Percentiles rank a stretch among this genome's conserved stretches.
Evolutionary conservation across 208 protist species (phyloP).

Genomic region (Acanthamoeba castellanii): DNA sequence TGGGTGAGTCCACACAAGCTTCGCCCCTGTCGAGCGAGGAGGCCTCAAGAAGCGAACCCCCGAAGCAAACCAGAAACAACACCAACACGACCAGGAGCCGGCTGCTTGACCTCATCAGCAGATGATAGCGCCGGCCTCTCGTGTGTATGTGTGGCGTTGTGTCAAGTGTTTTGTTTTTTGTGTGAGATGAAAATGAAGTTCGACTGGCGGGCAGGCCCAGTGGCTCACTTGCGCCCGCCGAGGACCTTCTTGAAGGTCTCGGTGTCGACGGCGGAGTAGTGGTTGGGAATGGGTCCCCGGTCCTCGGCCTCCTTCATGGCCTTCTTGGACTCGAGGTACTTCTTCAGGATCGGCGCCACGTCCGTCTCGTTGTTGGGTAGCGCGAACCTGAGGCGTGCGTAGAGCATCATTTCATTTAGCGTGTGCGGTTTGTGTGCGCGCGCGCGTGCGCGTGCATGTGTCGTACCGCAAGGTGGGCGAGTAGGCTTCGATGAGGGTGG

Average conservation of each 20-base stretch:
- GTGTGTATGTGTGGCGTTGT: no score
- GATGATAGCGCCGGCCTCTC: no score
- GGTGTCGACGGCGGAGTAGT: slow-evolving; percentile 25
- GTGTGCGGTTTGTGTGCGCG: neutral
- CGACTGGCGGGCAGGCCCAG: no score
- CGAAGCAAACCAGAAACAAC: no score
- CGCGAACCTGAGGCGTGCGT: no score
- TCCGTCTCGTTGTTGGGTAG: slow-evolving; percentile 37
- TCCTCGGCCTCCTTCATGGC: slow-evolving; percentile 54
- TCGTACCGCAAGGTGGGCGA: slow-evolving; percentile 47
- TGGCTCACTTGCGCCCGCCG: neutral
- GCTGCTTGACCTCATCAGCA: no score
- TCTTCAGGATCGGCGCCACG: slow-evolving; percentile 62
- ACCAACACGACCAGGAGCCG: no score
- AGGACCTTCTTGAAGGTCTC: slow-evolving; percentile 13
- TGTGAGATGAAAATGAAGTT: no score
- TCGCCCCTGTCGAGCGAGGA: no score
- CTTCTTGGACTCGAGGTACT: slow-evolving; percentile 50
- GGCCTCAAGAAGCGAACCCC: no score
- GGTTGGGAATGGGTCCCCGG: slow-evolving; percentile 3
- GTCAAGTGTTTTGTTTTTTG: neutral
- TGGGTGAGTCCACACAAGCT: no score
- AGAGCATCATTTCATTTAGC: neutral
- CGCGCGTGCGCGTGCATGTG: neutral
- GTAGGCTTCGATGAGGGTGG: slow-evolving; percentile 37